phyloP scores from a whole-genome alignment of 257 asterid species.

The Solanum pimpinellifolium region DNA sequence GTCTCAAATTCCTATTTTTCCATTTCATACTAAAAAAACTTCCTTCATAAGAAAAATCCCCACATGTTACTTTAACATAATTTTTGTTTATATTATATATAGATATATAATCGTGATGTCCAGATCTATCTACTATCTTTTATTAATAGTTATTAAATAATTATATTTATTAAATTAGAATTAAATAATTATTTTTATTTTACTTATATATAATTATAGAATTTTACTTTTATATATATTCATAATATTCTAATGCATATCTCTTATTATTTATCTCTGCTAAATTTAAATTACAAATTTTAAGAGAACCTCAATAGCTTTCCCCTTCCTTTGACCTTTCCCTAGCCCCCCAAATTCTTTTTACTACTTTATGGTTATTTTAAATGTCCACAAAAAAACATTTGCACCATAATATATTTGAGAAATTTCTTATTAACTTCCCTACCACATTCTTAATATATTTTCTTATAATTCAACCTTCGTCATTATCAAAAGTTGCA shows the following conservation, averaged over 20 bases:
- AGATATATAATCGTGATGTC: neutral
- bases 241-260: too few species aligned
- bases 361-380: neutral
- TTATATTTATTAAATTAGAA: neutral
- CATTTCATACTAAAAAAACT: conserved; percentile 1
- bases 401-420: neutral
- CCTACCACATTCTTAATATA: neutral
- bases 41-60: conserved; percentile 26
- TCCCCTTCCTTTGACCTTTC: too few species aligned
- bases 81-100: neutral
- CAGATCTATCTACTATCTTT: neutral
- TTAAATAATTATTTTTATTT: neutral
- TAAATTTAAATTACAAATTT: neutral
- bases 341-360: too few species aligned
- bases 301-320: fast-evolving
- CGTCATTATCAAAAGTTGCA: conserved; percentile 54
- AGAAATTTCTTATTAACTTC: neutral
- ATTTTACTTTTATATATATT: neutral
- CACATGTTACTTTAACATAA: conserved; percentile 9
- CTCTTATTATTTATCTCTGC: neutral
- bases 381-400: neutral
- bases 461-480: neutral
- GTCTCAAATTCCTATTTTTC: neutral
- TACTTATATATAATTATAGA: neutral
- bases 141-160: neutral